Evolutionary conservation across 202 grass and related monocot genomes (phyloP).

Genomic region (Carex arenaria): DNA sequence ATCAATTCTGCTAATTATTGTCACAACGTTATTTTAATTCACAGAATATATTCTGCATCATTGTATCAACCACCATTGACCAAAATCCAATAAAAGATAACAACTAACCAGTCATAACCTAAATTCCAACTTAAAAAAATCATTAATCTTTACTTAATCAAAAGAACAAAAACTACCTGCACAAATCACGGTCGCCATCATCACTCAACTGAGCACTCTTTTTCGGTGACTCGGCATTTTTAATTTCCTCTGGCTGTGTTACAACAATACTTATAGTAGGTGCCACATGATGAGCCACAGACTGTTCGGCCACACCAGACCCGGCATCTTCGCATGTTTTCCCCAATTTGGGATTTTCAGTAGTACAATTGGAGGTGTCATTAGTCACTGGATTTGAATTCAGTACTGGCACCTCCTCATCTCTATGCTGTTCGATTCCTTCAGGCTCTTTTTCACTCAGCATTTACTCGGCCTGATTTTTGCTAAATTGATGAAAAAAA

Average conservation of each 20-base stretch:
- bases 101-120: neutral
- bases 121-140: neutral
- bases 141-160: slow-evolving; percentile 1
- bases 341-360: slow-evolving; percentile 6
- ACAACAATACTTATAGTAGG: slow-evolving; percentile 27
- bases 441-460: neutral
- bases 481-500: neutral
- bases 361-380: slow-evolving; percentile 1
- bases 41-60: neutral
- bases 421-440: neutral
- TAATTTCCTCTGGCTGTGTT: slow-evolving; percentile 24
- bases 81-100: slow-evolving; percentile 2
- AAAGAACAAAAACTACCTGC: slow-evolving; percentile 52
- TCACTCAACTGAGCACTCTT: slow-evolving; percentile 28
- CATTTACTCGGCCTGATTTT: slow-evolving; percentile 9
- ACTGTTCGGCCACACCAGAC: slow-evolving; percentile 8
- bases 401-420: neutral
- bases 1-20: neutral
- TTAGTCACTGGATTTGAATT: slow-evolving; percentile 14
- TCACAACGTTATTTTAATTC: neutral
- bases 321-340: slow-evolving; percentile 1
- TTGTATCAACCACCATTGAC: slow-evolving; percentile 10
- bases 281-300: slow-evolving; percentile 4
- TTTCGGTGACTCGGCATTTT: slow-evolving; percentile 17
- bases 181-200: slow-evolving; percentile 67